A percentile compares a stretch with the other conserved stretches of the same genome.
Conservation (phyloP, 2,329 filamentous ascomycete species). For the Sclerotinia spermophila region DNA sequence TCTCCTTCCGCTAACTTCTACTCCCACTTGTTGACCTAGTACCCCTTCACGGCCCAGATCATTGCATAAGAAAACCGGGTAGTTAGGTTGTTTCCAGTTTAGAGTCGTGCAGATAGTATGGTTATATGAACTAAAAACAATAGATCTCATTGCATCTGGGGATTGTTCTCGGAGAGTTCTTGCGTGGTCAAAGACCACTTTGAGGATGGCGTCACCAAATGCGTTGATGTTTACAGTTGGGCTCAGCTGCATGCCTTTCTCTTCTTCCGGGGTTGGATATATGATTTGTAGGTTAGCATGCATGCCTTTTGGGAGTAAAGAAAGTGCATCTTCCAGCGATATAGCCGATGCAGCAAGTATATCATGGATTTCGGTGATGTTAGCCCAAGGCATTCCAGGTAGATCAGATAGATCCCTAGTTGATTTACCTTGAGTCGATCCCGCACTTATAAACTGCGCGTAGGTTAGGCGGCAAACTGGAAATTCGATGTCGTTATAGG, state of each 20-base stretch:
- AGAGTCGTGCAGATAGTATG: constrained; percentile 84
- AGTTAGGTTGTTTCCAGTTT: constrained; percentile 99
- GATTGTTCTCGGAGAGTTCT: constrained; percentile 61
- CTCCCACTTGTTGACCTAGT: constrained; percentile 26
- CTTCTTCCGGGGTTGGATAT: constrained; percentile 75
- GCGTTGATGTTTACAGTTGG: constrained; percentile 79
- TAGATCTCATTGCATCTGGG: constrained; percentile 73
- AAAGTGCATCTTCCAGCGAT: constrained; percentile 73
- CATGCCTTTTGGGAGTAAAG: constrained; percentile 70
- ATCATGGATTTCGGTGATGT: constrained; percentile 65
- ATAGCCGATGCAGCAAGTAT: constrained; percentile 72
- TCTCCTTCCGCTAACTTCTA: constrained; percentile 58
- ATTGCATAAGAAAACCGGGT: constrained; percentile 93
- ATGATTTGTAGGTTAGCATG: constrained; percentile 90
- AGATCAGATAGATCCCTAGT: constrained; percentile 43
- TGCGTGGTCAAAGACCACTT: constrained; percentile 87
- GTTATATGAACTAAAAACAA: constrained; percentile 94
- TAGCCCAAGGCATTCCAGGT: constrained; percentile 46
- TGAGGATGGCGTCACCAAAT: constrained; percentile 79
- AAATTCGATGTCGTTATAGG: constrained; percentile 72
- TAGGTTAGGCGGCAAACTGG: constrained; percentile 76
- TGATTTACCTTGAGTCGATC: constrained; percentile 32
- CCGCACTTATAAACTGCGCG: constrained; percentile 59
- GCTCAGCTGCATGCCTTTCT: constrained; percentile 64
- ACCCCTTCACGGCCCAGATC: constrained; percentile 68